These are phyloP conservation scores for Spergularia bocconei DNA, from an alignment of 148 eudicot species.

Conservation along the genomic window DNA sequence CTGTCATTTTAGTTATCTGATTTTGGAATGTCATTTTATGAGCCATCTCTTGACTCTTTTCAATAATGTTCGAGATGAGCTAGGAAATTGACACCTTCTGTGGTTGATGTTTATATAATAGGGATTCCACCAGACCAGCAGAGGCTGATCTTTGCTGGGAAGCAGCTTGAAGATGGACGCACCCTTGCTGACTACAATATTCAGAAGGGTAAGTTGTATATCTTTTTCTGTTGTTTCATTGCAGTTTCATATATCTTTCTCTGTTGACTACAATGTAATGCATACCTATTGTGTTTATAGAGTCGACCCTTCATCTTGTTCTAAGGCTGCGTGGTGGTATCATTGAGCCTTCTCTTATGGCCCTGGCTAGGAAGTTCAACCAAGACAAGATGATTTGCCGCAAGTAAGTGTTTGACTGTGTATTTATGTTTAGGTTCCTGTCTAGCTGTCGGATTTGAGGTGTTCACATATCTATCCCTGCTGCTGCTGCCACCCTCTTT, in stretches of 20 bases:
- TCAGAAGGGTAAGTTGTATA: constrained; percentile 29
- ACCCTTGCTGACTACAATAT: constrained; percentile 47
- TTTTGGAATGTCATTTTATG: too few relatives aligned
- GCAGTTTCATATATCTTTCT: neutral
- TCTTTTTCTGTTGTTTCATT: neutral
- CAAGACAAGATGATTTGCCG: constrained; percentile 53
- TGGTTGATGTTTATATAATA: constrained; percentile 9
- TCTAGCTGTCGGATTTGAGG: too few relatives aligned
- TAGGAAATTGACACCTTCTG: neutral
- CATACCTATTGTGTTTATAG: constrained; percentile 17
- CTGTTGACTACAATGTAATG: neutral
- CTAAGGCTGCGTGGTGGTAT: constrained; percentile 51
- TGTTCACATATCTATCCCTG: too few relatives aligned
- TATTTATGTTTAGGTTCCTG: too few relatives aligned
- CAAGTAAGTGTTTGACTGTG: constrained; percentile 25
- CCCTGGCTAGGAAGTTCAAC: constrained; percentile 48
- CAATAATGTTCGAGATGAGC: neutral
- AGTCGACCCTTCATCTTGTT: constrained; percentile 48
- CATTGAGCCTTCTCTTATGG: constrained; percentile 50
- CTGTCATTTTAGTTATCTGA: too few relatives aligned
- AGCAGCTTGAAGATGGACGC: constrained; percentile 46
- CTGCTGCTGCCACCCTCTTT: too few relatives aligned
- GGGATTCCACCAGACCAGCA: constrained; percentile 43
- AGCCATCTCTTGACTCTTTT: too few relatives aligned
- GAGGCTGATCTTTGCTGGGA: constrained; percentile 42